Conservation (phyloP, 768 basidiomycete genomes). For the Tubosaeta sp. region DNA sequence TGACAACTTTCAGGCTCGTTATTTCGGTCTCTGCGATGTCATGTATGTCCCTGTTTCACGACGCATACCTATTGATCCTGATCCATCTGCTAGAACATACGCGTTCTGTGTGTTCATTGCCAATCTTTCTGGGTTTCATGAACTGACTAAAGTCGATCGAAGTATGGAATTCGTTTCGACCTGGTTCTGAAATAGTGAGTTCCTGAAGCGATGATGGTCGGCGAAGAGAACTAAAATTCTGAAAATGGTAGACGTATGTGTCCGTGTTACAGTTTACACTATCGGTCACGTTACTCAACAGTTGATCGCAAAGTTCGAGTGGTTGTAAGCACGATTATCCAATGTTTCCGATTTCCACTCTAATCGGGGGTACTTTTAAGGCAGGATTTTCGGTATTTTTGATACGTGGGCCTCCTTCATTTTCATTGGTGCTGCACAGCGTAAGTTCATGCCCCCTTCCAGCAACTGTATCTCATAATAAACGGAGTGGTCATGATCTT, state of each 20-base stretch:
- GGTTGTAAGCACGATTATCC: not conserved
- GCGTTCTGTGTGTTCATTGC: not conserved
- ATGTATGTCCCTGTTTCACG: not conserved
- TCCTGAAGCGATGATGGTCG: not conserved
- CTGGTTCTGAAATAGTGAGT: not conserved
- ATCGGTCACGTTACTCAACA: not conserved
- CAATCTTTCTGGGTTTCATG: not conserved
- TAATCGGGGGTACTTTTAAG: not conserved
- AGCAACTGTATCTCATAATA: not conserved
- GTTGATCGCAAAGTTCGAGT: not conserved
- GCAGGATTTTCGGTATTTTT: not conserved
- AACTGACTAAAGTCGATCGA: not conserved
- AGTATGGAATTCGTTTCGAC: not conserved
- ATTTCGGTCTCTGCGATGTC: not conserved
- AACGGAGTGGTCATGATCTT: slow-evolving; percentile 2
- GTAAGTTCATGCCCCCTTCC: not conserved
- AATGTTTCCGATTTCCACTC: not conserved
- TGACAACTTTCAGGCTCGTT: not conserved
- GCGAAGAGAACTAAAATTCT: not conserved
- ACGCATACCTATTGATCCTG: not conserved
- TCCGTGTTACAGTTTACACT: not conserved
- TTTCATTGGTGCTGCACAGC: not conserved
- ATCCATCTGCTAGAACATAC: not conserved
- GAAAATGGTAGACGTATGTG: not conserved
- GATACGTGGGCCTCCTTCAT: not conserved